Conservation (phyloP, 164 flowering plant genomes). For the Berberis thunbergii region DNA sequence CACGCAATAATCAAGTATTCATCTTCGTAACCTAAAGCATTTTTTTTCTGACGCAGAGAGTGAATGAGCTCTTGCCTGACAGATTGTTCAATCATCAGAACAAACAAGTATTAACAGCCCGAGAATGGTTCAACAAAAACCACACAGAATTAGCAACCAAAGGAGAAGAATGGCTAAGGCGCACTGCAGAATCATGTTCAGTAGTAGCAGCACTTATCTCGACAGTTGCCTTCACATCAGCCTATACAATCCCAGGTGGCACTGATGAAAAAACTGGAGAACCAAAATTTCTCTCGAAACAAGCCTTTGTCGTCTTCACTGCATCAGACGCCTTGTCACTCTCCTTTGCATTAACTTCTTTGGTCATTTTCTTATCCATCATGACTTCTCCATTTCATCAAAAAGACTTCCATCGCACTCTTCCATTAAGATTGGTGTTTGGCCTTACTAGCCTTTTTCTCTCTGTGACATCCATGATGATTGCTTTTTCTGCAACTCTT, state of each 20-base stretch:
- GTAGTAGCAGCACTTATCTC: slow-evolving; percentile 19
- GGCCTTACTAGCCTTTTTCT: slow-evolving; percentile 18
- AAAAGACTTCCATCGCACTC: slow-evolving; percentile 10
- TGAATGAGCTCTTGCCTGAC: slow-evolving; percentile 21
- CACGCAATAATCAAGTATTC: too few relatives aligned
- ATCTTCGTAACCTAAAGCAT: background rate
- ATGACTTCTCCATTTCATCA: slow-evolving; percentile 19
- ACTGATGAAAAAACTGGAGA: background rate
- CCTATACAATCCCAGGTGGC: slow-evolving; percentile 21
- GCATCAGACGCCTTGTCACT: slow-evolving; percentile 14
- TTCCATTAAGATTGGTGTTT: slow-evolving; percentile 14
- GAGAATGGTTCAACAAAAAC: slow-evolving; percentile 14
- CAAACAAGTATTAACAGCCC: slow-evolving; percentile 6
- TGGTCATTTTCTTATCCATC: slow-evolving; percentile 14
- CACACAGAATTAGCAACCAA: slow-evolving; percentile 10
- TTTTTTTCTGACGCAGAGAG: slow-evolving; percentile 11
- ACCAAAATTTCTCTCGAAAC: background rate
- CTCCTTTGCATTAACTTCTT: slow-evolving; percentile 15
- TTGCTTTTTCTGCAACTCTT: slow-evolving; percentile 17
- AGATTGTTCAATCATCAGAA: slow-evolving; percentile 4
- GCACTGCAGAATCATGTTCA: slow-evolving; percentile 2
- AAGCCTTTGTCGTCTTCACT: slow-evolving; percentile 6
- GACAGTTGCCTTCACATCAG: slow-evolving; percentile 18
- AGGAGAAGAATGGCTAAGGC: slow-evolving; percentile 11
- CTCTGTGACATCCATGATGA: slow-evolving; percentile 17